Base-by-base conservation (phyloP, 2,329 filamentous ascomycete species). In the Stemphylium beticola region DNA sequence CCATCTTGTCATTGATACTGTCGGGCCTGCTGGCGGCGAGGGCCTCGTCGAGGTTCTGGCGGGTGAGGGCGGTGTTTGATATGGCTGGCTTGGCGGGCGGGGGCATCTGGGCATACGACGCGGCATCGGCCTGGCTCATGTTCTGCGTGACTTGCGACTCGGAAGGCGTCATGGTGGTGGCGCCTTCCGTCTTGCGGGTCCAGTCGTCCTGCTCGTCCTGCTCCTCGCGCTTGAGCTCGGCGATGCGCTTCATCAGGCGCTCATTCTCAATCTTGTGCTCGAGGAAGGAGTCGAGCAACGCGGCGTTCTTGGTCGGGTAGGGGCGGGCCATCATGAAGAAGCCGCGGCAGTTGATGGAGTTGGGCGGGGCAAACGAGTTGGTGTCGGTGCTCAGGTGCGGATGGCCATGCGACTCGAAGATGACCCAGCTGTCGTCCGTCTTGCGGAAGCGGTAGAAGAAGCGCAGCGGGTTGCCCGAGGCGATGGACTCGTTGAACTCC, bases 181-280 rank as follows among this genome's bases (percentile, higher is more conserved):
- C 52, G 20, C 54, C 62, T 48, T 85, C 85, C 61, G 86, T 82
- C 64, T 82, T 85, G 65, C 82, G 83, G 37, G 79, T 72, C 80
- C 85, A 87, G 39, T 87, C 84, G 55, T 90, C 88, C 14, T 83
- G 82, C 57, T 96, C 93, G 49, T 93, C 90, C 52, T 88, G 86
- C 74, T 97, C 93, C 74, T 97, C 93, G 57, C 85, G 84, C 64
- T 90, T 91, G 49, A 97, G 80, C 76, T 96, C 92, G 15, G 89
- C 87, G 58, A 98, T 96, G 38, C 91, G 87, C 65, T 91, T 89
- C 67, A 86, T 87, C 43, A 98, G 77, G 4, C 93, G 86, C 78
- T 96, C 92, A 68, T 97, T 96, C 74, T 97, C 93, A 49, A 96
- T 93, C 76, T 97, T 97, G 78, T 97, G 93, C 74, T 98, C 93